Base-by-base conservation (phyloP, 805 yeast species). In the Saturnispora silvae region DNA sequence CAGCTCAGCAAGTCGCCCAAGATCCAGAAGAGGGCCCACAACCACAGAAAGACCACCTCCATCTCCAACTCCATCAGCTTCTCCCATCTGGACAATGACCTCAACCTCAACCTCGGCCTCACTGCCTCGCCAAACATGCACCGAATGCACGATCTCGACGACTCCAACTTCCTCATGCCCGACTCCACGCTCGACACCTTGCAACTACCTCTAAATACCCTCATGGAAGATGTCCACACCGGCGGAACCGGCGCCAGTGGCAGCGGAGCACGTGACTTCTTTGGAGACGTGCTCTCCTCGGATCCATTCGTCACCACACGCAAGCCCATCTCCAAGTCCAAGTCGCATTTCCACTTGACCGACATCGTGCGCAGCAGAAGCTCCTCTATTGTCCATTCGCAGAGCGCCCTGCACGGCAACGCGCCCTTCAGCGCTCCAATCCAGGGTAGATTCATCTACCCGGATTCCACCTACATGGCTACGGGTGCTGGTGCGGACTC, bases 1-100 rank as follows among this genome's bases (percentile, higher is more conserved):
- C 28, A 25, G n/a, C 5, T 11, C 5, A 11, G 15, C 33, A 37
- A 65, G 31, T 62, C 72, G 13, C 73, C 75, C 7, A 59, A 57
- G 40, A 51, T 57, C 32, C 38, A 48, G 34, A 50, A 61, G 43
- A 46, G 44, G 33, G 28, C 42, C 15, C 60, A 43, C 50, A 28
- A 41, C 15, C 60, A 43, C 50, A 51, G 47, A 41, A 56, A 57
- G 31, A 56, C 53, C 25, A 45, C 49, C 28, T 53, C 59, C 11
- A 56, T 57, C 32, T 37, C 59, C n/a, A 49, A 51, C 14, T 49
- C 58, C 5, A 47, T 54, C 13, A 48, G 56, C 8, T 40, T 57
- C 32, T 39, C 50, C 24, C 61, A 57, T 42, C 42, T 57, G 24
- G 60, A 57, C 43, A 45, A 53, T 2, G 61, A 57, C 44, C 41